Evolutionary conservation across 2,329 filamentous ascomycete species (phyloP).

Genomic region (Akanthomyces dipterigenus): DNA sequence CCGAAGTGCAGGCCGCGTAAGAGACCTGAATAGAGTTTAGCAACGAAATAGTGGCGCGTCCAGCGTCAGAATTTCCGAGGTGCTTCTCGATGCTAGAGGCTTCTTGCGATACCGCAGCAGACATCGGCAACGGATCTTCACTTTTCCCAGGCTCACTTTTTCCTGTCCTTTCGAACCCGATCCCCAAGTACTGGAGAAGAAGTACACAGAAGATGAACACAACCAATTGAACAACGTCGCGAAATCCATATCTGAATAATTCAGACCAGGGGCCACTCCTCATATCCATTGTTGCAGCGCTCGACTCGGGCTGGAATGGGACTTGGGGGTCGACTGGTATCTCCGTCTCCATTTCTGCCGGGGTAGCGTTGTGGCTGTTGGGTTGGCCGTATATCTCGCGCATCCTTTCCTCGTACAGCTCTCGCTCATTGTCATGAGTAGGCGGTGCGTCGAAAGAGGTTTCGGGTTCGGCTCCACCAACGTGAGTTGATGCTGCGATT

Average conservation of each 20-base stretch:
- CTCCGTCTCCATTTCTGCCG: background rate
- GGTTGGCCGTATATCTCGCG: slow-evolving; percentile 48
- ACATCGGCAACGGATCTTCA: background rate
- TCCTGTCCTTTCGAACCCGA: background rate
- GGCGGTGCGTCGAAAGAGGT: slow-evolving; percentile 11
- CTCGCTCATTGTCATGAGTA: slow-evolving; percentile 28
- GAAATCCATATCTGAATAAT: background rate
- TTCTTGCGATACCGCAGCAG: background rate
- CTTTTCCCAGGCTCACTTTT: background rate
- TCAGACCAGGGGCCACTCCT: background rate
- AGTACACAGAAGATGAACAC: slow-evolving; percentile 5
- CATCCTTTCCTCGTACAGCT: slow-evolving; percentile 43
- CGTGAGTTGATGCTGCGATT: slow-evolving; percentile 18
- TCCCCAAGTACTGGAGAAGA: slow-evolving; percentile 3
- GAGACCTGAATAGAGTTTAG: slow-evolving; percentile 14
- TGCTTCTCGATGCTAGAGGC: background rate
- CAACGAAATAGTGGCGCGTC: background rate
- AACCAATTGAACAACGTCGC: slow-evolving; percentile 1
- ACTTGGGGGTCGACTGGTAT: background rate
- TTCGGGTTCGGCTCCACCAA: slow-evolving; percentile 13
- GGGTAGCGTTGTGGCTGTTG: slow-evolving; percentile 12
- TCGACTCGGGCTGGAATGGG: background rate
- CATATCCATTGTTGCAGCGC: background rate
- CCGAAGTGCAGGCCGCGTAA: slow-evolving; percentile 18
- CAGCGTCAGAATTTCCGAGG: background rate